Evolutionary conservation across 768 basidiomycete genomes (phyloP), one percentile per base, ranked within the genome.

Genomic region (Collybia sordida): DNA sequence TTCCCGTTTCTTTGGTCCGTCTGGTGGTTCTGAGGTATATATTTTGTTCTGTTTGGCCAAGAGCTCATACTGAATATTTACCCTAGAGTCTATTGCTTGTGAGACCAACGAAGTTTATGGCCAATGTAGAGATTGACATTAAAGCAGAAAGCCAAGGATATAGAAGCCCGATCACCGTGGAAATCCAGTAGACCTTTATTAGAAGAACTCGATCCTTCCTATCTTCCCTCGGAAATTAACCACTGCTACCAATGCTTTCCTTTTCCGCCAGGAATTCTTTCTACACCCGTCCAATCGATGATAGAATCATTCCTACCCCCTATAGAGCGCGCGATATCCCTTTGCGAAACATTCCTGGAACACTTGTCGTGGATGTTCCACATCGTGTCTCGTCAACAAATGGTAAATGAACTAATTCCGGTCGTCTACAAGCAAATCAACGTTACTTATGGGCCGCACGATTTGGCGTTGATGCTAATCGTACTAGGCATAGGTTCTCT

Each of bases 361-460:
- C 72, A 78, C 50, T 62, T 76, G 28, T 74, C 77, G 14, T 79
- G 78, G 78, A 75, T 77, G 71, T 74, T 76, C 53, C 68, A 68
- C 44, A 72, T 79, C 49, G 72, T 79, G 21, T 73, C 76, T 42
- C 73, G 75, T 8, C 70, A 71, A 40, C 68, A 74, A 40, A 53
- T 80, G 41, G 60, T 78, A 2, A 67, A 69, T 38, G 72, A 74
- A 47, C 67, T 80, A 35, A 74, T 80, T 37, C 74, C 77, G 4
- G 58, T 63, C n/a, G 60, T 80, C 23, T 79, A 80, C 60, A 69
- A 72, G 54, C 65, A 68, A 55, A 51, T 45, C 21, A 52, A 59
- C n/a, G 53, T 60, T 9, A 45, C 64, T 0, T 78, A 75, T 60
- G 73, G 76, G 1, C 77, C 76, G 23, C 79, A 80, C 54, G 79